A percentile compares a stretch with the other conserved stretches of the same genome.
Conservation (phyloP, 2,329 filamentous ascomycete species). For the Venturia aucupariae region DNA sequence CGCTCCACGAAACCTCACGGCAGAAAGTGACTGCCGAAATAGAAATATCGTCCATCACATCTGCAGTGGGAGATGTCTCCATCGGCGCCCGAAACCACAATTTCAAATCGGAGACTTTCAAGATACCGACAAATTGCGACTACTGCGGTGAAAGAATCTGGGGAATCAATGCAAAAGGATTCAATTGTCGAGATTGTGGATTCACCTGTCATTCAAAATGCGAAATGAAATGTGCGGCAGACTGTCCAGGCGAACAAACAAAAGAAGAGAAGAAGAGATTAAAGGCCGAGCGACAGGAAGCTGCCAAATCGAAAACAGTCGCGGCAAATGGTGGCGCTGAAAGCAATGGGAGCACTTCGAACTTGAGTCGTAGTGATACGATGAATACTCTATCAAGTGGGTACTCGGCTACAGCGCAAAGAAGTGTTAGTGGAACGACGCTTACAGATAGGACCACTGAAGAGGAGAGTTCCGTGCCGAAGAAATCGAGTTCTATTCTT, state of each 20-base stretch:
- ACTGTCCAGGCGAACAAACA: conserved; percentile 85
- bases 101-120: conserved; percentile 98
- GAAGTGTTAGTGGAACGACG: conserved; percentile 58
- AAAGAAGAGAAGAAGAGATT: conserved; percentile 96
- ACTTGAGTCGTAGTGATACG: conserved; percentile 69
- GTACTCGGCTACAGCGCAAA: conserved; percentile 62
- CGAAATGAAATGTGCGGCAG: conserved; percentile 95
- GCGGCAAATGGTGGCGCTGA: conserved; percentile 35
- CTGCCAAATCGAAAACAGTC: conserved; percentile 49
- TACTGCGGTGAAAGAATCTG: conserved; percentile 94
- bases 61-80: conserved; percentile 83
- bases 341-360: conserved; percentile 34
- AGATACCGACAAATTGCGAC: conserved; percentile 97
- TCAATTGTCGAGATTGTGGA: conserved; percentile 91
- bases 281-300: conserved; percentile 74
- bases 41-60: conserved; percentile 87
- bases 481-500: conserved; percentile 19
- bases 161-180: conserved; percentile 92
- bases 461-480: conserved; percentile 29
- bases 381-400: conserved; percentile 67
- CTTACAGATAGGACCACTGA: conserved; percentile 38
- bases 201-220: conserved; percentile 99
- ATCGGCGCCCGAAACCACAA: conserved; percentile 90
- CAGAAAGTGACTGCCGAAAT: conserved; percentile 82
- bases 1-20: conserved; percentile 74